Base-by-base conservation (phyloP, 2,329 filamentous ascomycete genomes). In the Paraphaeosphaeria sporulosa region DNA sequence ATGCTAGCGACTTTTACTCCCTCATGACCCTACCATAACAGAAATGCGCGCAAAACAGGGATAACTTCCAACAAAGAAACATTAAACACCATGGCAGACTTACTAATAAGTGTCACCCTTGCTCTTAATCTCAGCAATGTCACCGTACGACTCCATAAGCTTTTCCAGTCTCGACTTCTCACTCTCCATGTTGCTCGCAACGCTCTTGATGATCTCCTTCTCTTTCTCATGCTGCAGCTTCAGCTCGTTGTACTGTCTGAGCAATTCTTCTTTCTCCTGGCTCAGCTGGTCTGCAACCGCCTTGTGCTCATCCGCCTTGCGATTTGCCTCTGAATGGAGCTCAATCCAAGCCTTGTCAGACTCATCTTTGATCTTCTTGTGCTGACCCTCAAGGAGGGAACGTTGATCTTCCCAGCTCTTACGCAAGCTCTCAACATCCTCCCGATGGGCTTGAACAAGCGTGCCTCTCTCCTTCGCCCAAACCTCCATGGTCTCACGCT, bases 371-470 rank as follows among this genome's bases (percentile, higher is more conserved):
- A 71, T 75, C 63, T 73, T 71, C 58, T 72, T 72, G 56, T 76
- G 65, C 59, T 77, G 72, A 6, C 69, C 57, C 19, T 72, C 71
- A 10, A 77, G 49, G 10, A 84, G 76, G 62, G 83, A 79, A 58
- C 82, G 84, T 62, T 83, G 83, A 71, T 85, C 84, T 51, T 84
- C 81, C 63, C 83, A 78, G 52, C 82, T 82, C 70, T 82, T 83
- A 53, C 80, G 80, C 61, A 86, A 72, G 46, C 79, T 80, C 51
- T 83, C 81, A 53, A 82, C 81, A 64, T 86, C 84, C 62, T 81
- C 79, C 55, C 81, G 80, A 74, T 84, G 79, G 12, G 70, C 67
- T 50, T 74, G 76, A 44, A 68, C 71, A 47, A 80, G 72, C 5
- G 63, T 66, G 34, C 77, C 73, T 8, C 75, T 72, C 57, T 80